A percentile compares a stretch with the other conserved stretches of the same genome.
Conservation (phyloP, 441 rosid species). For the Croton laevigatus region DNA sequence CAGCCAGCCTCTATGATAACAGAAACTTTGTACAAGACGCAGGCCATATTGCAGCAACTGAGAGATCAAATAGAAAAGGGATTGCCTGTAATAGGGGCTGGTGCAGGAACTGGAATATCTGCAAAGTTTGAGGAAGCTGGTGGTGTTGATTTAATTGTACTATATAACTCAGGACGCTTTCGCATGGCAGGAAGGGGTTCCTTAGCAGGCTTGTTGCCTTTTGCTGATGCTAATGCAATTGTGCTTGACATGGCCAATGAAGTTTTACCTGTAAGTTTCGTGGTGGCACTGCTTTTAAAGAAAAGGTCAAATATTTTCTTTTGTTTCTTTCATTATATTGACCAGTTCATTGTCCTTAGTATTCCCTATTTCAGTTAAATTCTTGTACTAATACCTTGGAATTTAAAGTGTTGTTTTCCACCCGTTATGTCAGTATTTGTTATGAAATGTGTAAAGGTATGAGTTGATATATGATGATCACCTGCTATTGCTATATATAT, state of each 20-base stretch:
- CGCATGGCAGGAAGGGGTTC: constrained; percentile 99
- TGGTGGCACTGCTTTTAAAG: neutral
- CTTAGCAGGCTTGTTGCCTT: constrained; percentile 85
- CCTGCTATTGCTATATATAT: too few relatives aligned
- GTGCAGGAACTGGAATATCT: constrained; percentile 98
- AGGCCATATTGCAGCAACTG: constrained; percentile 55
- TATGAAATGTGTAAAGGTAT: too few relatives aligned
- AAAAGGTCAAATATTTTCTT: neutral
- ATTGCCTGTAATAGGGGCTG: constrained; percentile 88
- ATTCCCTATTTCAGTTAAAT: neutral
- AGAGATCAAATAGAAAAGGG: constrained; percentile 67
- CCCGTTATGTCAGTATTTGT: too few relatives aligned
- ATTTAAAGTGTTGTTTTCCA: too few relatives aligned
- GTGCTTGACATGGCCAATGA: constrained; percentile 96
- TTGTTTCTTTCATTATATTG: neutral
- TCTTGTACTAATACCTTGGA: neutral
- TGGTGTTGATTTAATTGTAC: constrained; percentile 80
- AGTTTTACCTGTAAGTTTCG: constrained; percentile 77
- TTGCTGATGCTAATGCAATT: constrained; percentile 93
- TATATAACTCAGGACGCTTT: constrained; percentile 95
- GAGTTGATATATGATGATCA: too few relatives aligned
- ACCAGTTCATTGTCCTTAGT: neutral
- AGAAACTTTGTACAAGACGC: constrained; percentile 81
- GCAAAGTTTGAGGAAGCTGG: constrained; percentile 99
- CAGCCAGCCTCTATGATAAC: constrained; percentile 25